These are phyloP conservation scores for Symbiodinium natans DNA, from an alignment of 73 alveolate species.

Conservation along the genomic window DNA sequence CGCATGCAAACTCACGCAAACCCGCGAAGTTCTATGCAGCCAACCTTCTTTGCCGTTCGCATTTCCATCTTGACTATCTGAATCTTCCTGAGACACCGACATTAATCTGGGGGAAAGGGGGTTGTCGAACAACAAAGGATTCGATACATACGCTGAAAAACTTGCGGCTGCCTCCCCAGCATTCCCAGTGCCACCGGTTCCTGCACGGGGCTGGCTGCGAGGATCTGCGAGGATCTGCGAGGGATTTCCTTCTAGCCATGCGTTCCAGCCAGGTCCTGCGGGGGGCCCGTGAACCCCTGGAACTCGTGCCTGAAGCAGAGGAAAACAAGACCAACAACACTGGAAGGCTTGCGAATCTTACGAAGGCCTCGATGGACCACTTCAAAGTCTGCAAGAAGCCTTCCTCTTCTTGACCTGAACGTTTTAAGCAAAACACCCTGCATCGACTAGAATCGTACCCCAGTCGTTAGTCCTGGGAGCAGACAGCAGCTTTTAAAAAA, in stretches of 20 bases:
- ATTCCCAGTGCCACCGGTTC: conserved; percentile 92
- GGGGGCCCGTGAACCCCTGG: conserved; percentile 91
- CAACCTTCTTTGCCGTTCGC: not conserved
- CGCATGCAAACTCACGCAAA: too few relatives aligned
- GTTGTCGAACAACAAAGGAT: too few relatives aligned
- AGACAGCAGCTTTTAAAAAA: not conserved
- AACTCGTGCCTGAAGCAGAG: conserved; percentile 58
- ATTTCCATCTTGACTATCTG: conserved; percentile 33
- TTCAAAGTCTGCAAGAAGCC: conserved; percentile 57
- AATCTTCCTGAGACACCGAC: conserved; percentile 76
- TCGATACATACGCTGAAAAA: too few relatives aligned
- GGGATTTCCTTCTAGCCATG: too few relatives aligned
- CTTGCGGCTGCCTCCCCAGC: conserved; percentile 54
- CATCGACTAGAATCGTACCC: not conserved
- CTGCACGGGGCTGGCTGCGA: too few relatives aligned
- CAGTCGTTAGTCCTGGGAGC: not conserved
- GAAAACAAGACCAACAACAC: too few relatives aligned
- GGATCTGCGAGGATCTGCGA: too few relatives aligned
- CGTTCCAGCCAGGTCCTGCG: not conserved
- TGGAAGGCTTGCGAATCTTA: too few relatives aligned
- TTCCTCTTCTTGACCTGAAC: conserved; percentile 61
- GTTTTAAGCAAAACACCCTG: too few relatives aligned
- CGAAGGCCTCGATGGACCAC: conserved; percentile 51
- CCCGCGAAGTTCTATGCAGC: not conserved
- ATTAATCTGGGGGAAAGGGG: too few relatives aligned